These are phyloP conservation scores for Grigorovia transvaalensis DNA, from an alignment of 805 yeast species.

Conservation along the genomic window DNA sequence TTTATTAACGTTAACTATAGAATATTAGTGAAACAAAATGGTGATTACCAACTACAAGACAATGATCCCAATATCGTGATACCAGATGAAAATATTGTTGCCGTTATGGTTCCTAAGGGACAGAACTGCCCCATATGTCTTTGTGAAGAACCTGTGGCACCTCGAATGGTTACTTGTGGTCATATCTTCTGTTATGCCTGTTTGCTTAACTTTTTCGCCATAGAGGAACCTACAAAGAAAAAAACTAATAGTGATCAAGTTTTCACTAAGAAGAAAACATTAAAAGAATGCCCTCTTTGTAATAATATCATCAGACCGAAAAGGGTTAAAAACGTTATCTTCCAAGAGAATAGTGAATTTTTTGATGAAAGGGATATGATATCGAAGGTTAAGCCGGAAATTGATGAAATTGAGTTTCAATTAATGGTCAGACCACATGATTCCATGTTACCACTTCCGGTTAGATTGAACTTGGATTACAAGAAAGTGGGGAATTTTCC, in stretches of 20 bases:
- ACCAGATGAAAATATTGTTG: conserved; percentile 45
- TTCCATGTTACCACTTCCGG: conserved; percentile 40
- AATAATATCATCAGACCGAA: conserved; percentile 43
- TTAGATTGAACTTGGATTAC: conserved; percentile 28
- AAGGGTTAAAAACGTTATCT: conserved; percentile 57
- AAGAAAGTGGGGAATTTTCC: conserved; percentile 42
- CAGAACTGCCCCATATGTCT: conserved; percentile 89
- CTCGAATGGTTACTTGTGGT: conserved; percentile 92
- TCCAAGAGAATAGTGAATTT: conserved; percentile 31
- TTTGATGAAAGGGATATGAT: background rate
- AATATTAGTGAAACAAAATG: conserved; percentile 62
- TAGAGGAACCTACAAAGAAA: conserved; percentile 36
- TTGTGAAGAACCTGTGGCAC: conserved; percentile 75
- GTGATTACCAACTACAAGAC: conserved; percentile 46
- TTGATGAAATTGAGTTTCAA: conserved; percentile 47
- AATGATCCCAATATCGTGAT: conserved; percentile 71
- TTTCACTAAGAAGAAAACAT: conserved; percentile 33
- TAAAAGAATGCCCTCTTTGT: conserved; percentile 77
- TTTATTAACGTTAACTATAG: conserved; percentile 78
- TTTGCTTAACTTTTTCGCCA: conserved; percentile 49
- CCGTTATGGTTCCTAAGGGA: conserved; percentile 67
- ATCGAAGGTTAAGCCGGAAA: conserved; percentile 39
- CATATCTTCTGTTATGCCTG: conserved; percentile 85
- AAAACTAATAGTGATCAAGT: conserved; percentile 14
- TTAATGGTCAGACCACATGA: conserved; percentile 49